Conservation (phyloP, 768 basidiomycete species). For the Rhizopogon sp. region DNA sequence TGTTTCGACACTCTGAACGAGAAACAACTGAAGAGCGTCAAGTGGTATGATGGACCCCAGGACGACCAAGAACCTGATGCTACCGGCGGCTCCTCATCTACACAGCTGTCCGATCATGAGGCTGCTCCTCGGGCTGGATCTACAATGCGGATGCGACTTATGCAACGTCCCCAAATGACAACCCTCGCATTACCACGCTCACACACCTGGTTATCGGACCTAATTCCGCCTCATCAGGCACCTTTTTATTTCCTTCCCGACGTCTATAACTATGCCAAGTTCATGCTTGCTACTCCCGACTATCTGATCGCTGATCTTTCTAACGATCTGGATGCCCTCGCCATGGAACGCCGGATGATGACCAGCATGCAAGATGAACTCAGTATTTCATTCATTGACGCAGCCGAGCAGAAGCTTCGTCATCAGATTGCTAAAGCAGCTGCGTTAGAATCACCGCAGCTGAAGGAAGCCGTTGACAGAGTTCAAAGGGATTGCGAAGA, state of each 20-base stretch:
- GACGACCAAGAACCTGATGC: constrained; percentile 20
- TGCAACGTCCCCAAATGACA: constrained; percentile 91
- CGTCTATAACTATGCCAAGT: constrained; percentile 80
- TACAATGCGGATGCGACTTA: constrained; percentile 76
- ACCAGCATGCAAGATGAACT: constrained; percentile 69
- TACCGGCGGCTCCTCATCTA: constrained; percentile 42
- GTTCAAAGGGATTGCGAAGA: constrained; percentile 53
- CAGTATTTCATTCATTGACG: constrained; percentile 74
- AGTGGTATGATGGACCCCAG: constrained; percentile 69
- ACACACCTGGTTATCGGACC: constrained; percentile 88
- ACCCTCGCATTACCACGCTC: constrained; percentile 93
- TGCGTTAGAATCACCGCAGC: constrained; percentile 65
- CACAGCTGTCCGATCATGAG: constrained; percentile 29
- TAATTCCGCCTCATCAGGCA: constrained; percentile 85
- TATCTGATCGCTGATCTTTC: constrained; percentile 75
- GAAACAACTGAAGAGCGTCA: constrained; percentile 87
- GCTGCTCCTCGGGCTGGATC: constrained; percentile 49
- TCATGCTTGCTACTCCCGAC: constrained; percentile 92
- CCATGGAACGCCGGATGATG: constrained; percentile 61
- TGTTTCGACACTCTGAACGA: constrained; percentile 93
- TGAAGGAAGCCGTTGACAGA: constrained; percentile 62
- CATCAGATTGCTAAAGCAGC: constrained; percentile 75
- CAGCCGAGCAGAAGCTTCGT: constrained; percentile 70
- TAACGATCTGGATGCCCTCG: constrained; percentile 68
- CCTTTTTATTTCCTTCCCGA: constrained; percentile 97